A percentile compares a stretch with the other conserved stretches of the same genome.
These are phyloP conservation scores for Phytophthora brassicae DNA, from an alignment of 352 stramenopile species.

Conservation along the genomic window DNA sequence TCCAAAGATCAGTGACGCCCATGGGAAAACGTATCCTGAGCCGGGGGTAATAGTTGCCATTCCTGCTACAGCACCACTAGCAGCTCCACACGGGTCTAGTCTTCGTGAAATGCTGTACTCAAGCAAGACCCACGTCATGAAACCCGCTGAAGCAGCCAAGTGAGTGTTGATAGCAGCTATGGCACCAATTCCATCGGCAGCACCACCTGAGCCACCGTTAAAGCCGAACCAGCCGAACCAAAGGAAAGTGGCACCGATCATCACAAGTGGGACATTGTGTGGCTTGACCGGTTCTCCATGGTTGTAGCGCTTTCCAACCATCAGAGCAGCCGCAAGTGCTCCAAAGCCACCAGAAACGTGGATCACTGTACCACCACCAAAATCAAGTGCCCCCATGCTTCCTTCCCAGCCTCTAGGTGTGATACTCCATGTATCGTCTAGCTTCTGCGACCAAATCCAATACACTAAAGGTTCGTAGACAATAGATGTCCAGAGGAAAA, in stretches of 20 bases:
- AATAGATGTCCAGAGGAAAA: conserved; percentile 68
- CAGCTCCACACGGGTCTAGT: conserved; percentile 55
- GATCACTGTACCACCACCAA: conserved; percentile 79
- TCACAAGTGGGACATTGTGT: conserved; percentile 80
- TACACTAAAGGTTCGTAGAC: conserved; percentile 84
- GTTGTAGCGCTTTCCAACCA: conserved; percentile 73
- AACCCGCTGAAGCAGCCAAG: conserved; percentile 51
- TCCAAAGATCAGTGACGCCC: conserved; percentile 64
- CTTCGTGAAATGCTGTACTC: conserved; percentile 53
- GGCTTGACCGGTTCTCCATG: conserved; percentile 63
- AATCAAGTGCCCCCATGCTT: conserved; percentile 70
- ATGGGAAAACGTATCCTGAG: conserved; percentile 63
- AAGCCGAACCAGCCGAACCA: conserved; percentile 86
- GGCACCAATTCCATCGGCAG: conserved; percentile 55
- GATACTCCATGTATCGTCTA: conserved; percentile 48
- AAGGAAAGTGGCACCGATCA: conserved; percentile 66
- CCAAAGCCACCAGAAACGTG: conserved; percentile 74
- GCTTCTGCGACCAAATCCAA: conserved; percentile 75
- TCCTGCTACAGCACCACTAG: conserved; percentile 56
- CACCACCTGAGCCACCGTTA: conserved; percentile 62
- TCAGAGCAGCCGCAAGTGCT: conserved; percentile 54
- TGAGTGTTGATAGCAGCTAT: conserved; percentile 72
- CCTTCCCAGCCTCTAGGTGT: conserved; percentile 52
- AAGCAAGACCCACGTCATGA: conserved; percentile 61
- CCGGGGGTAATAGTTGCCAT: conserved; percentile 67